Percentiles rank a stretch among this genome's conserved stretches.
Conservation (phyloP, 352 stramenopile species). For the Globisporangium nagaii region DNA sequence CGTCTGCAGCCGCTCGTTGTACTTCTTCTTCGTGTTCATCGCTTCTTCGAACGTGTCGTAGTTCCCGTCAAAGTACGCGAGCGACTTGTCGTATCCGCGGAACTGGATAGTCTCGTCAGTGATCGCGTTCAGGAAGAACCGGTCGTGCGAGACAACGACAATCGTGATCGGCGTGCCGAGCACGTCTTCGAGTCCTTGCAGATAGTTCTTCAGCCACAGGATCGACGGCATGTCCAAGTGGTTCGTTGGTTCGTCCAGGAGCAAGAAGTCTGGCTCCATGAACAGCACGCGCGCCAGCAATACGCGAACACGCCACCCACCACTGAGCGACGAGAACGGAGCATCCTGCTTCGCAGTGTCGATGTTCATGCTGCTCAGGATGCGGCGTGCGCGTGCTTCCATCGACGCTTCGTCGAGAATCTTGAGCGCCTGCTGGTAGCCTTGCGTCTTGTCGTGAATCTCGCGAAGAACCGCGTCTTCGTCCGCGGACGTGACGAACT, state of each 20-base stretch:
- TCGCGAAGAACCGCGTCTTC: slow-evolving; percentile 29
- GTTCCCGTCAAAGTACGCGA: slow-evolving; percentile 57
- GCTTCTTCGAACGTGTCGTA: slow-evolving; percentile 54
- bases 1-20: slow-evolving; percentile 37
- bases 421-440: slow-evolving; percentile 41
- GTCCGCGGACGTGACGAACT: slow-evolving; percentile 18
- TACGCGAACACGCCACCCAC: slow-evolving; percentile 61
- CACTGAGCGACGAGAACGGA: slow-evolving; percentile 39
- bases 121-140: slow-evolving; percentile 92
- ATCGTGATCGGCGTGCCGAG: slow-evolving; percentile 62
- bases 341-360: slow-evolving; percentile 74
- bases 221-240: slow-evolving; percentile 88
- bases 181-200: slow-evolving; percentile 57
- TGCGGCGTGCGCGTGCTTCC: slow-evolving; percentile 40
- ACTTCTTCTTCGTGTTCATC: slow-evolving; percentile 41
- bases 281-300: slow-evolving; percentile 54
- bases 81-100: slow-evolving; percentile 43
- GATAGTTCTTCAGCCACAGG: slow-evolving; percentile 76
- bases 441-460: slow-evolving; percentile 35
- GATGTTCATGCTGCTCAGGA: slow-evolving; percentile 66
- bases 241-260: slow-evolving; percentile 91
- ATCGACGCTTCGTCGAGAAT: slow-evolving; percentile 45
- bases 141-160: slow-evolving; percentile 90
- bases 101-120: slow-evolving; percentile 52
- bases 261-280: slow-evolving; percentile 83